A percentile compares a stretch with the other conserved stretches of the same genome.
phyloP scores from a whole-genome alignment of 371 early-diverging fungal genomes.

The Mortierella sp. region DNA sequence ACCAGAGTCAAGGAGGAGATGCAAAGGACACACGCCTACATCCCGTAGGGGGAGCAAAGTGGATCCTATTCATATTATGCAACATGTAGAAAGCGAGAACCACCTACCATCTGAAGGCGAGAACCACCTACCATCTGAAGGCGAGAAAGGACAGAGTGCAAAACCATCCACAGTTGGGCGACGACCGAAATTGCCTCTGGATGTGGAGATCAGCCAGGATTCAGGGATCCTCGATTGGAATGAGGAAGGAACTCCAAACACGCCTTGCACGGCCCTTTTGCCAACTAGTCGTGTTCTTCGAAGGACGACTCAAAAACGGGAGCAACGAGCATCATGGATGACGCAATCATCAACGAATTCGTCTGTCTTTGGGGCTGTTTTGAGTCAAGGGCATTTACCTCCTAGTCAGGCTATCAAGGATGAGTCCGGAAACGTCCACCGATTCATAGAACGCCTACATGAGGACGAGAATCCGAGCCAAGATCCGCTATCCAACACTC shows the following conservation, averaged over 20 bases:
- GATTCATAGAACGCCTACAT: slow-evolving; percentile 35
- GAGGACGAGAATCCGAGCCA: background rate
- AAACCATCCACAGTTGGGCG: background rate
- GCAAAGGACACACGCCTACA: background rate
- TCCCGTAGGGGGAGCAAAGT: background rate
- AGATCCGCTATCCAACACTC: background rate
- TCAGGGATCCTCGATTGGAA: slow-evolving; percentile 8
- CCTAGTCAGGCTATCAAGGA: slow-evolving; percentile 36
- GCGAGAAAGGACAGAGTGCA: no score
- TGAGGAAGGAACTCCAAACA: background rate
- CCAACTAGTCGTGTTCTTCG: slow-evolving; percentile 19
- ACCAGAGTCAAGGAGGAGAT: slow-evolving; percentile 2
- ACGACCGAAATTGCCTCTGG: slow-evolving; percentile 5
- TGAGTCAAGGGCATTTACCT: slow-evolving; percentile 39
- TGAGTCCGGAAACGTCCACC: slow-evolving; percentile 20
- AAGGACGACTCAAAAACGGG: slow-evolving; percentile 26
- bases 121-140: no score
- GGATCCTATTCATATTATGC: background rate
- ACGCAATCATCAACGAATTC: slow-evolving; percentile 41
- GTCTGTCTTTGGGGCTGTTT: slow-evolving; percentile 39
- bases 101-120: no score
- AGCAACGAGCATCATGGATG: slow-evolving; percentile 47
- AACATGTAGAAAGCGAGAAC: background rate
- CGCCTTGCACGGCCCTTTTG: background rate
- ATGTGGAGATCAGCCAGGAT: slow-evolving; percentile 3